phyloP scores from a whole-genome alignment of 2,329 filamentous ascomycete genomes.

The Pseudogymnoascus sp. region DNA sequence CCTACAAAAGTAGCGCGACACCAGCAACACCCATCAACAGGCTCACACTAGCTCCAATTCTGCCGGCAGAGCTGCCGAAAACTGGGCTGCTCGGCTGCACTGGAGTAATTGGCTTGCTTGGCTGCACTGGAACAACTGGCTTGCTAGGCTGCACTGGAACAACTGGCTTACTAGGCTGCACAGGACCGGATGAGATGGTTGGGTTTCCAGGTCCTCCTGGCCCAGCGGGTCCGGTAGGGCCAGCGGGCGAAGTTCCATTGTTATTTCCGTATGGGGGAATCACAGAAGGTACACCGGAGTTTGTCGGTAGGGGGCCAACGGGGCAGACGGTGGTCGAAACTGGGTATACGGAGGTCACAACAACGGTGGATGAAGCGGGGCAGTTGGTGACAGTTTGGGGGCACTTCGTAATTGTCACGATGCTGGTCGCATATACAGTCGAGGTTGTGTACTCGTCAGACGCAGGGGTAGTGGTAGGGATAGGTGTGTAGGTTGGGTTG shows the following conservation, averaged over 20 bases:
- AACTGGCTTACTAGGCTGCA: too few relatives aligned
- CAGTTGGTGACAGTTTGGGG: conserved; percentile 4
- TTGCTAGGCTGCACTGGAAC: background rate
- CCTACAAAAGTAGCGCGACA: background rate
- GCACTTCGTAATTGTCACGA: conserved; percentile 10
- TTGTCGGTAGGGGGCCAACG: background rate
- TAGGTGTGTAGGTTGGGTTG: conserved; percentile 6
- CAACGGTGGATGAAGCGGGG: background rate
- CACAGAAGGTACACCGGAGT: background rate
- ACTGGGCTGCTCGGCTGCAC: background rate
- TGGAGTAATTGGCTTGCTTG: background rate
- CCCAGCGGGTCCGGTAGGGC: background rate
- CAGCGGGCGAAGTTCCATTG: background rate
- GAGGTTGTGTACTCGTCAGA: conserved; percentile 8
- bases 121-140: background rate
- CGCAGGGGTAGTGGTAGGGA: background rate
- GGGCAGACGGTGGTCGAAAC: conserved; percentile 6
- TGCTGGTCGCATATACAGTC: conserved; percentile 13
- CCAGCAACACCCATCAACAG: background rate
- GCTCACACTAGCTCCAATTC: background rate
- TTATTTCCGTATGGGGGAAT: conserved; percentile 3
- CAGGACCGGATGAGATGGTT: background rate
- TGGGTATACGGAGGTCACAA: conserved; percentile 1
- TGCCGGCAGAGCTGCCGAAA: background rate
- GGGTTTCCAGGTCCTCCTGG: background rate